A percentile compares a stretch with the other conserved stretches of the same genome.
Conservation (phyloP, 1,284 basidiomycete species). For the Rhodotorula sp. region DNA sequence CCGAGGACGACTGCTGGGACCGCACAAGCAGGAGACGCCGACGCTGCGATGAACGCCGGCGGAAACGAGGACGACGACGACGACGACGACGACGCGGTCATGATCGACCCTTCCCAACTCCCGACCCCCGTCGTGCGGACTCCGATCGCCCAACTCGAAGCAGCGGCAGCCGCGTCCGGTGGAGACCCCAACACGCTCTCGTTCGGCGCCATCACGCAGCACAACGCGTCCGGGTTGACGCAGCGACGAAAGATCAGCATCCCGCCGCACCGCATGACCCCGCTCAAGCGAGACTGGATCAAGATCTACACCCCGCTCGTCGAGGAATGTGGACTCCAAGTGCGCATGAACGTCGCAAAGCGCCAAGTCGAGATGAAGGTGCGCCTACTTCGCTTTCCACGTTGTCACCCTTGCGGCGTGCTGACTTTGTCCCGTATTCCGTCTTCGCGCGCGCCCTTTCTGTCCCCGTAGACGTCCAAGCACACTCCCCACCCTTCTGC, state of each 20-base stretch:
- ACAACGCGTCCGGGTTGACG: slow-evolving; percentile 30
- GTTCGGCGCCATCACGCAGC: slow-evolving; percentile 35
- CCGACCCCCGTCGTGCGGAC: slow-evolving; percentile 36
- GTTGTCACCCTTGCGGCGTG: no score
- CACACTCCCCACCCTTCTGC: slow-evolving; percentile 60
- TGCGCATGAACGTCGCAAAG: slow-evolving; percentile 91
- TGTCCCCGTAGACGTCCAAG: slow-evolving; percentile 72
- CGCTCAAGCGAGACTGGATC: slow-evolving; percentile 95
- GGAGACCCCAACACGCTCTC: slow-evolving; percentile 33
- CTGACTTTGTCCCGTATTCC: not conserved
- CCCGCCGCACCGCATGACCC: slow-evolving; percentile 96
- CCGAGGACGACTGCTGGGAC: slow-evolving; percentile 4
- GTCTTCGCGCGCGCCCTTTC: no score
- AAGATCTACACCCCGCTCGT: slow-evolving; percentile 95
- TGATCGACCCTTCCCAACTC: slow-evolving; percentile 43
- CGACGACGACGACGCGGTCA: slow-evolving; percentile 43
- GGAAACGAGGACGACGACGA: slow-evolving; percentile 24
- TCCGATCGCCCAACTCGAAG: slow-evolving; percentile 24
- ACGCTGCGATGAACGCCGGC: slow-evolving; percentile 29
- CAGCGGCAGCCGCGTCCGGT: not conserved
- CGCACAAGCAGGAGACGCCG: slow-evolving; percentile 12
- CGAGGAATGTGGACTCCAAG: slow-evolving; percentile 89
- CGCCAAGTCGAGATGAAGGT: slow-evolving; percentile 89
- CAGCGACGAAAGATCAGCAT: slow-evolving; percentile 61
- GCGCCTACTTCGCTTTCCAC: slow-evolving; percentile 45